Evolutionary conservation across 805 yeast species (phyloP).

Genomic region (Metschnikowia colocasiae): DNA sequence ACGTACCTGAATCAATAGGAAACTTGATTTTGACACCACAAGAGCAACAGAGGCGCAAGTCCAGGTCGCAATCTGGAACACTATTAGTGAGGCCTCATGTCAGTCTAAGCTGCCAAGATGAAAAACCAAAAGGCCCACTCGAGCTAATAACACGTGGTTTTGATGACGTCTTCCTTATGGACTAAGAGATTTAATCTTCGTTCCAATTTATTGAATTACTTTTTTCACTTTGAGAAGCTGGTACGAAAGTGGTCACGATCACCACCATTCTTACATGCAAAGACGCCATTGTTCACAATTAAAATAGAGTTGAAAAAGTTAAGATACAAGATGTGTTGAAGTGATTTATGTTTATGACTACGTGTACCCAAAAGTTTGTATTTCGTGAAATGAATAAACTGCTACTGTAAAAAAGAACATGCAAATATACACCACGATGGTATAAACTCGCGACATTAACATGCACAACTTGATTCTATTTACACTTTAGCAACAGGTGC

Average conservation of each 20-base stretch:
- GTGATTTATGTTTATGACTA: background rate
- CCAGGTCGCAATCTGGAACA: constrained; percentile 51
- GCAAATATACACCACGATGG: no score
- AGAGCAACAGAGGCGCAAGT: constrained; percentile 65
- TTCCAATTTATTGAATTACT: no score
- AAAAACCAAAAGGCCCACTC: background rate
- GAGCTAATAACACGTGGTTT: constrained; percentile 2
- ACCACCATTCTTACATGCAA: no score
- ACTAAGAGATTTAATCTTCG: constrained; percentile 7
- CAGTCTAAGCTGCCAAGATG: constrained; percentile 5
- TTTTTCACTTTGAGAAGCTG: no score
- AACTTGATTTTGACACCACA: constrained; percentile 75
- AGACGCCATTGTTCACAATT: background rate
- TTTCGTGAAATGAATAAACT: background rate
- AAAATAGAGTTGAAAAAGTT: background rate
- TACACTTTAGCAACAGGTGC: constrained; percentile 23
- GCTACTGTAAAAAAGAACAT: no score
- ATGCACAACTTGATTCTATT: constrained; percentile 7
- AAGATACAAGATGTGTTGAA: no score
- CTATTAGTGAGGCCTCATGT: constrained; percentile 34
- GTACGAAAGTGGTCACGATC: no score
- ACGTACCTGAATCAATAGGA: constrained; percentile 75
- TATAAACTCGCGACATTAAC: background rate
- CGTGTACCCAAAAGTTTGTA: background rate
- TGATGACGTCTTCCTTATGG: constrained; percentile 41